Evolutionary conservation across 2,329 filamentous ascomycete species (phyloP).

Genomic region (Beauveria australis): DNA sequence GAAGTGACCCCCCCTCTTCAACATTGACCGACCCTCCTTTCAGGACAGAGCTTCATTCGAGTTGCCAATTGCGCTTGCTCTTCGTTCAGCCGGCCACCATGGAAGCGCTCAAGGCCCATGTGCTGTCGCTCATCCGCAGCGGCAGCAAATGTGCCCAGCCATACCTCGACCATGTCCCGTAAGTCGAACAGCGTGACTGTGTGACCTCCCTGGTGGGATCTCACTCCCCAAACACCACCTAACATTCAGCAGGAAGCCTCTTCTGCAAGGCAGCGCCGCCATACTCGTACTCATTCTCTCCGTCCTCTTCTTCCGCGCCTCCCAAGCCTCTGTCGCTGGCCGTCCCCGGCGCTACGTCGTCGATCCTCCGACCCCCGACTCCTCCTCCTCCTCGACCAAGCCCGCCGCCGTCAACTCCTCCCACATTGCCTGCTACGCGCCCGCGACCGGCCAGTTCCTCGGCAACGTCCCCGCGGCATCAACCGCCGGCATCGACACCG

Average conservation of each 20-base stretch:
- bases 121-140: conserved; percentile 3
- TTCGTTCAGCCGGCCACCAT: not conserved
- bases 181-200: not conserved
- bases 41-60: not conserved
- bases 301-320: conserved; percentile 22
- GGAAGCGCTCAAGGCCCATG: conserved; percentile 7
- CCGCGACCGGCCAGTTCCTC: conserved; percentile 79
- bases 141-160: conserved; percentile 1
- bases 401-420: conserved; percentile 55
- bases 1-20: not conserved
- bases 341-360: conserved; percentile 51
- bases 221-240: not conserved
- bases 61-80: not conserved
- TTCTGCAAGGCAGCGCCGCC: conserved; percentile 22
- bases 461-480: conserved; percentile 72
- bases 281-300: conserved; percentile 24
- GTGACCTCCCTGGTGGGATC: not conserved
- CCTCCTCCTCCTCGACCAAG: conserved; percentile 45
- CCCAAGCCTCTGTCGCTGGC: conserved; percentile 24
- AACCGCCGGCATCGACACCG: conserved; percentile 67
- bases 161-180: conserved; percentile 9
- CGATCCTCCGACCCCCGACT: conserved; percentile 48
- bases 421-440: conserved; percentile 76
- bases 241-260: conserved; percentile 16
- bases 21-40: not conserved